phyloP scores from a whole-genome alignment of 73 alveolate species.

The Paramecium tetraurelia region DNA sequence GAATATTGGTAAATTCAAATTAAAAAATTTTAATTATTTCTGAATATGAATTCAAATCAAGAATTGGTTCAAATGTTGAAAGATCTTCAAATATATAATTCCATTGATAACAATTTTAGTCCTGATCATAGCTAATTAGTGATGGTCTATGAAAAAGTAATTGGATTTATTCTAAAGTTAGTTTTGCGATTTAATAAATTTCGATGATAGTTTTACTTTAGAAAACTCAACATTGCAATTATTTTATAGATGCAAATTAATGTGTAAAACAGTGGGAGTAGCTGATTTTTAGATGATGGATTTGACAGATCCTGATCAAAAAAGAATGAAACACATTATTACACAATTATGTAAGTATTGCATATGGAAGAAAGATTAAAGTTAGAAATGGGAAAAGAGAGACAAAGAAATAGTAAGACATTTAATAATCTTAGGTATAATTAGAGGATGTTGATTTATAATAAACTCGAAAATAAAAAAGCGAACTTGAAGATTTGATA shows the following conservation, averaged over 20 bases:
- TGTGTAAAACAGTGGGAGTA: constrained; percentile 7
- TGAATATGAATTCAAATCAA: neutral
- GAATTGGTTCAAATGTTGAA: neutral
- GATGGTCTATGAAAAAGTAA: neutral
- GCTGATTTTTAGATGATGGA: neutral
- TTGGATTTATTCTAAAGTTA: neutral
- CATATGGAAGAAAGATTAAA: neutral
- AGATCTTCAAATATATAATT: constrained; percentile 6
- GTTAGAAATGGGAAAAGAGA: neutral
- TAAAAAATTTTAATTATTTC: neutral
- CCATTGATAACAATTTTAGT: neutral
- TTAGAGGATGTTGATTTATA: neutral
- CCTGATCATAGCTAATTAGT: neutral
- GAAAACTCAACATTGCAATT: neutral
- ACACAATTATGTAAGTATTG: constrained; percentile 3
- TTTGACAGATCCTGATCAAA: constrained; percentile 19
- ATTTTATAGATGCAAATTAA: neutral
- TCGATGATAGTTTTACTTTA: neutral
- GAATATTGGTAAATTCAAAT: neutral
- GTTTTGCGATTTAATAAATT: neutral
- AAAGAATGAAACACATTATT: neutral
- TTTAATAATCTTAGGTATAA: neutral
- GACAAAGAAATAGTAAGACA: neutral
- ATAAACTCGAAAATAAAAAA: neutral
- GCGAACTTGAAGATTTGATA: neutral